Evolutionary conservation across 176 grass and related monocot species (phyloP).

Genomic region (Avena sativa): DNA sequence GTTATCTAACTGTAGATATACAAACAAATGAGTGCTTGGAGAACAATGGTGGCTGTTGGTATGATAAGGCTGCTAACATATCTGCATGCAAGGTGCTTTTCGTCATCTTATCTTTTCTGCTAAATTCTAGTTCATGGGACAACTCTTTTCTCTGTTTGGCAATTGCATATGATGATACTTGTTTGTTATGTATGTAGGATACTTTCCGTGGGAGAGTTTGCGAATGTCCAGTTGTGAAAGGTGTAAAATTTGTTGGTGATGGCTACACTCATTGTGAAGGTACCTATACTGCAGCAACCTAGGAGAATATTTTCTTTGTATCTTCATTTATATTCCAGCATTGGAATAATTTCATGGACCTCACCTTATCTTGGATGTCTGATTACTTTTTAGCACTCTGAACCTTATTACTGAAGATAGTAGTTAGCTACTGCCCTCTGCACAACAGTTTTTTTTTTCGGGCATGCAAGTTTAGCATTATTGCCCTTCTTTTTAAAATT

Average conservation of each 20-base stretch:
- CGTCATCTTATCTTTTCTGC: slow-evolving; percentile 28
- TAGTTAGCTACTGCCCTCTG: neutral
- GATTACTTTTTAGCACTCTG: neutral
- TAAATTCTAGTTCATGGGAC: slow-evolving; percentile 6
- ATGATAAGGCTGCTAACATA: slow-evolving; percentile 83
- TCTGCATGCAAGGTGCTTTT: slow-evolving; percentile 95
- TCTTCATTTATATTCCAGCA: slow-evolving; percentile 14
- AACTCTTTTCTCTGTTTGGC: slow-evolving; percentile 1
- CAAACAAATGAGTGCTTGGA: slow-evolving; percentile 98
- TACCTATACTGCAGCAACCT: slow-evolving; percentile 51
- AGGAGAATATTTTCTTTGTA: neutral
- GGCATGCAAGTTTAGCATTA: neutral
- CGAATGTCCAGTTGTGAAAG: slow-evolving; percentile 77
- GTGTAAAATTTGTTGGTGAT: slow-evolving; percentile 94
- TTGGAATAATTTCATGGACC: neutral
- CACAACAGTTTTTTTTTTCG: neutral
- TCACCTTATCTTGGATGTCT: neutral
- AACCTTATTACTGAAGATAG: slow-evolving; percentile 13
- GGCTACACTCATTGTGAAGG: slow-evolving; percentile 96
- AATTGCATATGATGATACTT: slow-evolving; percentile 32
- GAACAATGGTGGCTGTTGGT: slow-evolving; percentile 96
- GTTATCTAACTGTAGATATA: slow-evolving; percentile 58
- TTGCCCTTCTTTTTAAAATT: neutral
- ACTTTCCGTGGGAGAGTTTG: slow-evolving; percentile 96
- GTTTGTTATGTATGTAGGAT: slow-evolving; percentile 61